Evolutionary conservation across 2,329 filamentous ascomycete species (phyloP).

Genomic region (Penicillium freii): DNA sequence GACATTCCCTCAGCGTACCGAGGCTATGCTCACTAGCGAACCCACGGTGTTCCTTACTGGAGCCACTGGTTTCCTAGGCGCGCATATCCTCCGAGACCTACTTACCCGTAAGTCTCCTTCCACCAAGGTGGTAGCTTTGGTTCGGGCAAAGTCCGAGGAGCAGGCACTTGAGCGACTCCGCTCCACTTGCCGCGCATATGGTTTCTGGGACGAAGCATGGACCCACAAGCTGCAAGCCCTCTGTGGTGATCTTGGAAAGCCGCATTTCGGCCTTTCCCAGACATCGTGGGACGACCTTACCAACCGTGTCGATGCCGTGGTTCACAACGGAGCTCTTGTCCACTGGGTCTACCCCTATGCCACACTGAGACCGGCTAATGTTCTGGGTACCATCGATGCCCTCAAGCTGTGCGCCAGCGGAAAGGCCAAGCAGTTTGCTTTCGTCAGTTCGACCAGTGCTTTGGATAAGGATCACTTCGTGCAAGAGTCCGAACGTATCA

Average conservation of each 20-base stretch:
- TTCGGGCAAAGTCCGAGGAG: conserved; percentile 64
- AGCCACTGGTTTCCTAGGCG: conserved; percentile 84
- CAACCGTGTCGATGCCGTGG: conserved; percentile 66
- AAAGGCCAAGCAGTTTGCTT: conserved; percentile 75
- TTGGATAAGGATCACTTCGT: conserved; percentile 83
- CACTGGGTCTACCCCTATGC: conserved; percentile 82
- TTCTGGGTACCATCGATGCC: conserved; percentile 74
- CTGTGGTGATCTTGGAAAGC: conserved; percentile 70
- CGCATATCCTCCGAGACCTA: conserved; percentile 74
- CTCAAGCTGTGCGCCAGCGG: conserved; percentile 73
- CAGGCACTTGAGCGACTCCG: conserved; percentile 64
- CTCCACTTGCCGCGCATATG: conserved; percentile 70
- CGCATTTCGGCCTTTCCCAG: conserved; percentile 69
- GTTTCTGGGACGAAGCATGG: conserved; percentile 71
- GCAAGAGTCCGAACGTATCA: conserved; percentile 63
- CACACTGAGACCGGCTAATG: conserved; percentile 70
- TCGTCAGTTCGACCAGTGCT: conserved; percentile 78
- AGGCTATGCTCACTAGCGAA: conserved; percentile 33
- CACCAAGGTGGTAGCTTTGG: conserved; percentile 69
- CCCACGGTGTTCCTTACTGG: conserved; percentile 78
- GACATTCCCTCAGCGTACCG: conserved; percentile 38
- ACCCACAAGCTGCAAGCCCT: conserved; percentile 63
- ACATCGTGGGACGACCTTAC: conserved; percentile 64
- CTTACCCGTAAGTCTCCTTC: conserved; percentile 58
- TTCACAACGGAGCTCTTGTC: conserved; percentile 77